phyloP scores from a whole-genome alignment of 169 alveolate genomes.

The Eimeria zaria region DNA sequence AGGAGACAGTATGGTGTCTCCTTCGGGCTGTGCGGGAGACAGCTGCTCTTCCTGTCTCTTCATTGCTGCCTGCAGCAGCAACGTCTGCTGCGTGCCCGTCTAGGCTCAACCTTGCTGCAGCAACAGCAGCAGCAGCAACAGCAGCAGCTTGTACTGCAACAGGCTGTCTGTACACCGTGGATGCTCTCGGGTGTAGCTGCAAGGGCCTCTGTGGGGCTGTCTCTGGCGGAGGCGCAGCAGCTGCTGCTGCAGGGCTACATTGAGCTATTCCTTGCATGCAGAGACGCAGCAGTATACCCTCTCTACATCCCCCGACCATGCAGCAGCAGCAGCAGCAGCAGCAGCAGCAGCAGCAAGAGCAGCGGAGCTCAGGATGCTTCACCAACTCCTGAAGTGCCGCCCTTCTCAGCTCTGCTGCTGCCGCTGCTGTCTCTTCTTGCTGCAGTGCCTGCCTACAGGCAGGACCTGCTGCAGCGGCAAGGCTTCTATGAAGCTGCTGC shows the following conservation, averaged over 20 bases:
- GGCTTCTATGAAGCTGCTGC: slow-evolving; percentile 64
- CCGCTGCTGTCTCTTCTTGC: slow-evolving; percentile 67
- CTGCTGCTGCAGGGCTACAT: slow-evolving; percentile 49
- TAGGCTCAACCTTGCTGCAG: background rate
- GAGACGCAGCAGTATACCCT: slow-evolving; percentile 61
- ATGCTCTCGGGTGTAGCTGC: slow-evolving; percentile 22
- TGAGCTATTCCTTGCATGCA: slow-evolving; percentile 45
- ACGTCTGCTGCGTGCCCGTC: slow-evolving; percentile 27
- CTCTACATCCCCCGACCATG: slow-evolving; percentile 11
- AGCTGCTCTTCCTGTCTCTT: slow-evolving; percentile 35
- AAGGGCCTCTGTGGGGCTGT: slow-evolving; percentile 51
- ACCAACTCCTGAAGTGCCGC: background rate
- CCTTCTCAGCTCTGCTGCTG: slow-evolving; percentile 46
- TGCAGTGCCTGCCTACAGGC: slow-evolving; percentile 2
- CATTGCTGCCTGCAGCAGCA: slow-evolving; percentile 68
- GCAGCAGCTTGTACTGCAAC: slow-evolving; percentile 44
- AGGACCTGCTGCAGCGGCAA: slow-evolving; percentile 40
- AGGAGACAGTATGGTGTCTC: slow-evolving; percentile 66
- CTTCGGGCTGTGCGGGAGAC: slow-evolving; percentile 21
- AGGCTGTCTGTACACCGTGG: slow-evolving; percentile 49
- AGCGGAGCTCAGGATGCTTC: background rate
- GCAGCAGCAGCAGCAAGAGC: background rate
- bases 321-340: slow-evolving; percentile 65
- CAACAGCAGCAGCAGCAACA: slow-evolving; percentile 55
- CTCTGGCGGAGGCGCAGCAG: slow-evolving; percentile 52